Evolutionary conservation across 148 eudicot species (phyloP).

Genomic region (Vaccinium darrowii): DNA sequence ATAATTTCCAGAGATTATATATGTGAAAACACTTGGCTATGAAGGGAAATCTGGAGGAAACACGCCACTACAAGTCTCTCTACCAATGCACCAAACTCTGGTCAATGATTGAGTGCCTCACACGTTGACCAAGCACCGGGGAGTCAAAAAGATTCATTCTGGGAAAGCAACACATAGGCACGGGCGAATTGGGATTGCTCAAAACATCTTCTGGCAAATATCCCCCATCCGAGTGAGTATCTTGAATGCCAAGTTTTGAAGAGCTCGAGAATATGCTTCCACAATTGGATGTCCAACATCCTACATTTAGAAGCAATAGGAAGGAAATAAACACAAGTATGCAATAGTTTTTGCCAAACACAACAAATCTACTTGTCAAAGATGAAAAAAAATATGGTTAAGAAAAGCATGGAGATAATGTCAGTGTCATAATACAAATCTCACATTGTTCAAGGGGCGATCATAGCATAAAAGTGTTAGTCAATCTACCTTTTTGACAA

Average conservation of each 20-base stretch:
- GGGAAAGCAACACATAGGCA: constrained; percentile 43
- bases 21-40: no score
- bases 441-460: not conserved
- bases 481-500: no score
- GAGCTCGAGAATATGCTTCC: constrained; percentile 92
- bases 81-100: no score
- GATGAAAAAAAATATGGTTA: not conserved
- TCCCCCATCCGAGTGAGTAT: constrained; percentile 72
- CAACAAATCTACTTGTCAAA: not conserved
- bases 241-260: constrained; percentile 69
- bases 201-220: constrained; percentile 67
- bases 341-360: not conserved
- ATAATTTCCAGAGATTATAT: no score
- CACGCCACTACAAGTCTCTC: no score
- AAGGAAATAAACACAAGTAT: constrained; percentile 1
- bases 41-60: no score
- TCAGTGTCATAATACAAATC: not conserved
- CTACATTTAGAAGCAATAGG: not conserved
- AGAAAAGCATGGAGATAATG: not conserved
- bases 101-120: constrained; percentile 47
- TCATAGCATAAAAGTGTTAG: not conserved
- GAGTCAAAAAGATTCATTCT: constrained; percentile 46
- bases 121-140: constrained; percentile 38
- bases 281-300: constrained; percentile 48
- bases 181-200: constrained; percentile 79